These are phyloP conservation scores for Lindgomyces ingoldianus DNA, from an alignment of 495 filamentous ascomycete genomes.

Conservation along the genomic window DNA sequence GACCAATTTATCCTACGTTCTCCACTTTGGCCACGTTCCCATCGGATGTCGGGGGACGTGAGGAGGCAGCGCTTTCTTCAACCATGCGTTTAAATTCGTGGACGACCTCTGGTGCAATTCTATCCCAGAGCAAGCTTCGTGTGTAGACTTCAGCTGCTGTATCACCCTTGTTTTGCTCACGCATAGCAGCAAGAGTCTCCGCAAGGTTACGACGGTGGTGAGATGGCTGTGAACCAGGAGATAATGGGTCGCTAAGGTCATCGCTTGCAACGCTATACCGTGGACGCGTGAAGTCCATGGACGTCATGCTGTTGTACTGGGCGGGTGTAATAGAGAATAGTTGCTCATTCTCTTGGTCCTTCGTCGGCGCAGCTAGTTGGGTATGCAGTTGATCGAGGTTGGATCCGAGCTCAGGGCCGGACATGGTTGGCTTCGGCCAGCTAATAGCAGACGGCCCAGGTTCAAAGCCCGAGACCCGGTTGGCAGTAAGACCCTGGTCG, in stretches of 20 bases:
- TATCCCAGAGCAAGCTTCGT: slow-evolving; percentile 89
- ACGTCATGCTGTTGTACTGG: slow-evolving; percentile 86
- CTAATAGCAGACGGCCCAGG: slow-evolving; percentile 46
- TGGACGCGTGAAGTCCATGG: slow-evolving; percentile 62
- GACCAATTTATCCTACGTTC: slow-evolving; percentile 14
- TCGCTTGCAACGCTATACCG: slow-evolving; percentile 53
- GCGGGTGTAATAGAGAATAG: slow-evolving; percentile 80
- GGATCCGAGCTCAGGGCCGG: slow-evolving; percentile 49
- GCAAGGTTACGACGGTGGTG: slow-evolving; percentile 68
- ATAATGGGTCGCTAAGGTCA: slow-evolving; percentile 44
- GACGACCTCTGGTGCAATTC: slow-evolving; percentile 88
- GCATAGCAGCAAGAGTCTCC: slow-evolving; percentile 79
- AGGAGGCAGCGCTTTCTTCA: slow-evolving; percentile 41
- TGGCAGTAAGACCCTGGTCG: slow-evolving; percentile 31
- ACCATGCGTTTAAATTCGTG: slow-evolving; percentile 90
- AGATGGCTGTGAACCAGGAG: slow-evolving; percentile 29
- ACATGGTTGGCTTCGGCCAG: slow-evolving; percentile 53
- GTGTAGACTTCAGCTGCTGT: slow-evolving; percentile 86
- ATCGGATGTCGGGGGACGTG: slow-evolving; percentile 30
- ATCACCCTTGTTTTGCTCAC: slow-evolving; percentile 60
- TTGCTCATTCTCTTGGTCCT: slow-evolving; percentile 87
- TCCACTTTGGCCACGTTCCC: slow-evolving; percentile 26
- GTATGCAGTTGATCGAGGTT: slow-evolving; percentile 74
- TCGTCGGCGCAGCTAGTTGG: slow-evolving; percentile 70
- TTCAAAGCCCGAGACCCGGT: slow-evolving; percentile 44